phyloP scores from a whole-genome alignment of 2,329 filamentous ascomycete genomes.

The Curvularia lunata region DNA sequence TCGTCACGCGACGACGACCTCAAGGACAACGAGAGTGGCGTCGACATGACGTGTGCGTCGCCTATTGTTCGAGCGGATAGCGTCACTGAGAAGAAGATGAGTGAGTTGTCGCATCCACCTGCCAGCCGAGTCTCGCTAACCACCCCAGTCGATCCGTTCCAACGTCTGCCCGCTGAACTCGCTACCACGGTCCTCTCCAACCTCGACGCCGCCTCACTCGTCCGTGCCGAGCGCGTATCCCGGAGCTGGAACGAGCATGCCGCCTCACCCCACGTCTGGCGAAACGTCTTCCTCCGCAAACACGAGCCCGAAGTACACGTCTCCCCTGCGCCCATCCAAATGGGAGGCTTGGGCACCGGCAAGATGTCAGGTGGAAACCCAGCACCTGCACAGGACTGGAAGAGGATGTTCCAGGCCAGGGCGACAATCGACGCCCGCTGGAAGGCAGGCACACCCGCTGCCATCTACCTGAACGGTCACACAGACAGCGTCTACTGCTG shows the following conservation, averaged over 20 bases:
- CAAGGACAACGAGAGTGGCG: conserved; percentile 48
- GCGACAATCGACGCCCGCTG: conserved; percentile 78
- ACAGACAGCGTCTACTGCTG: conserved; percentile 96
- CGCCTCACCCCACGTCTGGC: conserved; percentile 66
- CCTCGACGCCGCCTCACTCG: conserved; percentile 64
- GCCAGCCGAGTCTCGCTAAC: conserved; percentile 13
- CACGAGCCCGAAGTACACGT: conserved; percentile 57
- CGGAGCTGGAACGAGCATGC: conserved; percentile 62
- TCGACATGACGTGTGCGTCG: conserved; percentile 47
- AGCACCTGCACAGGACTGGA: conserved; percentile 72
- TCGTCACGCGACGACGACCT: conserved; percentile 33
- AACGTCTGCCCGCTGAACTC: conserved; percentile 64
- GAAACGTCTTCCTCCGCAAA: conserved; percentile 63
- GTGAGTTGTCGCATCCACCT: conserved; percentile 27
- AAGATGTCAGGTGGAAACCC: conserved; percentile 57
- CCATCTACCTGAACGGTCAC: conserved; percentile 91
- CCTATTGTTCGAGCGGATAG: conserved; percentile 43
- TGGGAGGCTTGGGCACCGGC: conserved; percentile 62
- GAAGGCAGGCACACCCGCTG: conserved; percentile 77
- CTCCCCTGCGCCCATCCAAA: conserved; percentile 55
- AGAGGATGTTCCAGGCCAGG: conserved; percentile 79
- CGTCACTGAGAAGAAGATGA: conserved; percentile 44
- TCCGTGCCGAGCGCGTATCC: conserved; percentile 63
- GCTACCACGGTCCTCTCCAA: conserved; percentile 64
- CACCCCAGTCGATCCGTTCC: conserved; percentile 58